Evolutionary conservation across 1,284 basidiomycete genomes (phyloP).

Genomic region (Schizophyllum commune): DNA sequence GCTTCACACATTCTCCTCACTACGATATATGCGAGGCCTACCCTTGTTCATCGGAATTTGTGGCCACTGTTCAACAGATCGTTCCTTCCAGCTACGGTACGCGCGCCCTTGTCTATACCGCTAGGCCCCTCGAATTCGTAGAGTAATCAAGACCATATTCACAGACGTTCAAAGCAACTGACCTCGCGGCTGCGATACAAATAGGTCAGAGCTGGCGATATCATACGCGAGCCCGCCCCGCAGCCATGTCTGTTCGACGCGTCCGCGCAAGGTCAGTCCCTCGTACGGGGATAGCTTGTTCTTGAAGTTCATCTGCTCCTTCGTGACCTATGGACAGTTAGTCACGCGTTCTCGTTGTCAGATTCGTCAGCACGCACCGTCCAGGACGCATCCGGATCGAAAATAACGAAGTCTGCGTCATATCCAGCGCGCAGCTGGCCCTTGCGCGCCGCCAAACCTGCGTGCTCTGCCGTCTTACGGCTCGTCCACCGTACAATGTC

Average conservation of each 20-base stretch:
- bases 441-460: slow-evolving; percentile 61
- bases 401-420: slow-evolving; percentile 83
- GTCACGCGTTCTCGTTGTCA: neutral
- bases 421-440: slow-evolving; percentile 65
- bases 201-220: neutral
- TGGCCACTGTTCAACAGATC: too few species aligned
- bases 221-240: slow-evolving; percentile 69
- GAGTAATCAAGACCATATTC: too few species aligned
- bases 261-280: slow-evolving; percentile 62
- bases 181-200: neutral
- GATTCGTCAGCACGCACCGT: slow-evolving; percentile 39
- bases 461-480: slow-evolving; percentile 67
- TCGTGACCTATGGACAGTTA: slow-evolving; percentile 50
- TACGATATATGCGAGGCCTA: too few species aligned
- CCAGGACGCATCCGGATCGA: slow-evolving; percentile 65
- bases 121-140: too few species aligned
- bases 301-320: slow-evolving; percentile 74
- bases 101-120: too few species aligned
- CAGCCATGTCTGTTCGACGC: slow-evolving; percentile 70
- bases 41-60: too few species aligned
- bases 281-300: slow-evolving; percentile 90
- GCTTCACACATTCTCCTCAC: too few species aligned
- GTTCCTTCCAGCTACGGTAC: too few species aligned
- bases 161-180: neutral
- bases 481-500: slow-evolving; percentile 73